Evolutionary conservation across 768 basidiomycete species (phyloP), one percentile per base, ranked within the genome.

Genomic region (Amanita pseudoporphyria): DNA sequence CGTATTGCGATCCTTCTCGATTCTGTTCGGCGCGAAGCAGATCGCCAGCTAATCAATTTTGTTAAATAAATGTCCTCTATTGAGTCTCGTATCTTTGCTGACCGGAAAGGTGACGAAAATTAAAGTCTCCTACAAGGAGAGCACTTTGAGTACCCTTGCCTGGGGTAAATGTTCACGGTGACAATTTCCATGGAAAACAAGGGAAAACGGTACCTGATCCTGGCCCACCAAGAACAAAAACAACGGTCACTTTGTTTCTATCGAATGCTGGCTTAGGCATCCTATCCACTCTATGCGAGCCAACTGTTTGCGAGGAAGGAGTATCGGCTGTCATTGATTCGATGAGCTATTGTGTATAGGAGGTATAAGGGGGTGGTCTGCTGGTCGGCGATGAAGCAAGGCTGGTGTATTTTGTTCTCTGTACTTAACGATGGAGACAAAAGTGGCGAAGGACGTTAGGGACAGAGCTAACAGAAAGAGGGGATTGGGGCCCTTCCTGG

Each of bases 91-190:
- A 45, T 24, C 24, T 14, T 41, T 49, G 57, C 72, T 57, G 56
- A 92, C 93, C 93, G 38, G 92, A 96, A 39, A 99, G 79, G 70
- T 99, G 96, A 57, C 81, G 84, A 64, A 98, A 98, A 47, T 77
- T 74, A 60, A 87, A 94, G 47, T 88, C 85, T 40, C 81, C 58
- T 12, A 97, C 94, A 44, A 98, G 82, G 47, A 71, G 76, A 21
- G 73, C 77, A 62, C 93, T 97, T 64, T 98, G 96, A 0, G 96
- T 98, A 39, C 96, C 96, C 65, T 98, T 98, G 52, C 94, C 94
- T 94, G 55, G 31, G 12, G 42, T 5, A 26, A 35, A 36, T 41
- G 42, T 36, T 38, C n/a, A 6, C 0, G 1, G 6, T 16, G n/a
- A n/a, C n/a, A n/a, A n/a, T n/a, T n/a, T 14, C 41, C 5, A 9